phyloP scores from a whole-genome alignment of 1,139 yeast species.

The Pichia sp. region DNA sequence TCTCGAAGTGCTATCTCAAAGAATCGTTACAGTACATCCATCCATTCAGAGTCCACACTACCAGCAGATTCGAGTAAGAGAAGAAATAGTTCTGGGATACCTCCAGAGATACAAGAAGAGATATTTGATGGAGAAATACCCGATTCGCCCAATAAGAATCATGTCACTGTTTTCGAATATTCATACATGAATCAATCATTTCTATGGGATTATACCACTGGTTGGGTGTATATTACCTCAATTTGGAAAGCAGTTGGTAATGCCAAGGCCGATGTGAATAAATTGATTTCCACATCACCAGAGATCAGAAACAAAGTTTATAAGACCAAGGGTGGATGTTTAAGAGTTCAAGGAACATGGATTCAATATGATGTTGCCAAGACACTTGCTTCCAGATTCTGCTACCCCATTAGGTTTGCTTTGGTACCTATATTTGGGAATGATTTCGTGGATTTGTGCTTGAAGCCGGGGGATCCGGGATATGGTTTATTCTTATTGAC shows the following conservation, averaged over 20 bases:
- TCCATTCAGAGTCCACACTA: no score
- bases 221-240: slow-evolving; percentile 86
- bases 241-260: slow-evolving; percentile 81
- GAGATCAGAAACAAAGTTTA: slow-evolving; percentile 46
- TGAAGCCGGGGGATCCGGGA: slow-evolving; percentile 56
- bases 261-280: slow-evolving; percentile 69
- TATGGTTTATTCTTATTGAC: slow-evolving; percentile 54
- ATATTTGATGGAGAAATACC: no score
- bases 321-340: slow-evolving; percentile 84
- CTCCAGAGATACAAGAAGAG: no score
- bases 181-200: slow-evolving; percentile 59
- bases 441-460: slow-evolving; percentile 63
- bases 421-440: slow-evolving; percentile 77
- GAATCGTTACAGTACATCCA: no score
- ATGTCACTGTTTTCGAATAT: slow-evolving; percentile 69
- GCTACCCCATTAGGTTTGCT: slow-evolving; percentile 70
- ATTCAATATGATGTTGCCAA: slow-evolving; percentile 66
- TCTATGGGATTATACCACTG: slow-evolving; percentile 85
- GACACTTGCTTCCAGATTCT: slow-evolving; percentile 64
- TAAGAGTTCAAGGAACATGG: slow-evolving; percentile 96
- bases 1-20: no score
- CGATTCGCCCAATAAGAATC: no score
- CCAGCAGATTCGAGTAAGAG: no score
- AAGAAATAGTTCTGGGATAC: no score
- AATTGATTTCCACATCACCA: slow-evolving; percentile 66